Base-by-base conservation (phyloP, 306 rosid genomes). In the Echinosophora koreensis region DNA sequence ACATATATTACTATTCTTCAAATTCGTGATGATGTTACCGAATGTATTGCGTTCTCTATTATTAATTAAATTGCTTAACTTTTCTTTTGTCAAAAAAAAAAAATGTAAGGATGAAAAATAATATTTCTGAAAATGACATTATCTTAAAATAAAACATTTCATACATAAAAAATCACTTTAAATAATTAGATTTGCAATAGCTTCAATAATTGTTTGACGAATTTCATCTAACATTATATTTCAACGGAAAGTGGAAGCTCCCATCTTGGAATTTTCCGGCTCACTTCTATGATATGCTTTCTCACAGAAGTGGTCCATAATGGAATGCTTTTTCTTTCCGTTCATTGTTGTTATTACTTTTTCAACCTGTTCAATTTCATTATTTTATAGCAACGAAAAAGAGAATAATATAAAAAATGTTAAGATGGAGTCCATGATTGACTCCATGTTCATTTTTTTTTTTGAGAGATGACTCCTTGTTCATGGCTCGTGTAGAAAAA, bases 261-360 rank as follows among this genome's bases (percentile, higher is more conserved):
- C 55, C 52, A 63, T 8, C 4, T 9, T 47, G 76, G 76, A 81
- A 75, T 38, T 68, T 74, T 66, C 84, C 67, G 2, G n/a, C 14
- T 9, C 51, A 38, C 71, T 49, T 74, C 27, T 7, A 3, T 2
- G 17, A 30, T 35, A 38, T 51, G 15, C 44, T 46, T 66, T 59
- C 55, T 59, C 61, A 61, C 38, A 50, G 0, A 39, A 27, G 46
- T 27, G 47, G 81, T 35, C 16, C 58, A 62, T 3, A 44, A 16
- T 4, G 10, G 22, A 41, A 15, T n/a, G 22, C 51, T 39, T 35
- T 46, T 18, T 8, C 58, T 16, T 58, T 22, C 6, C 27, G 0
- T 7, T 51, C 44, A 35, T 78, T n/a, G 10, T 59, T 18, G 11
- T 3, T 5, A 13, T 30, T n/a, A 61, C 74, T 72, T 72, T 51